Conservation (phyloP, 2,329 filamentous ascomycete species). For the Coleophoma cylindrospora region DNA sequence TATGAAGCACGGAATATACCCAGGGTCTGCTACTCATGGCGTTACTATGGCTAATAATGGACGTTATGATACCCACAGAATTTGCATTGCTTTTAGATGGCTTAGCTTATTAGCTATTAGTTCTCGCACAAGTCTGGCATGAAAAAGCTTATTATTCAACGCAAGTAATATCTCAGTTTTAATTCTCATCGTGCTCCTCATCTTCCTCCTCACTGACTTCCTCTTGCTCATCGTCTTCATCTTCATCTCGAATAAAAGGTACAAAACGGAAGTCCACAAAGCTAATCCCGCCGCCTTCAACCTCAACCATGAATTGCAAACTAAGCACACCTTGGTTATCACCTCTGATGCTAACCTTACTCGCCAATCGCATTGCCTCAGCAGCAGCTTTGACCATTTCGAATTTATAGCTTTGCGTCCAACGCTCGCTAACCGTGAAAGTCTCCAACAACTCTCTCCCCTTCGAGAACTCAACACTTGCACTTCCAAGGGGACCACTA, state of each 20-base stretch:
- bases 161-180: background rate
- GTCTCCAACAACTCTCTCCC: slow-evolving; percentile 69
- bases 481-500: slow-evolving; percentile 52
- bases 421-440: slow-evolving; percentile 56
- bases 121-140: too few species aligned
- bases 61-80: too few species aligned
- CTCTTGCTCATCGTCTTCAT: slow-evolving; percentile 30
- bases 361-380: slow-evolving; percentile 89
- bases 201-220: slow-evolving; percentile 39
- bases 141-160: too few species aligned
- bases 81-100: too few species aligned
- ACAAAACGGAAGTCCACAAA: slow-evolving; percentile 84
- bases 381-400: slow-evolving; percentile 78
- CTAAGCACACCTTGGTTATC: slow-evolving; percentile 88
- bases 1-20: too few species aligned
- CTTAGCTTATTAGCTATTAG: too few species aligned
- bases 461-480: slow-evolving; percentile 61
- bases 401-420: slow-evolving; percentile 78
- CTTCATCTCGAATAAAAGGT: slow-evolving; percentile 61
- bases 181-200: slow-evolving; percentile 23
- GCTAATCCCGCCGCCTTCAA: slow-evolving; percentile 63
- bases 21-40: too few species aligned
- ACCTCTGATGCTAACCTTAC: slow-evolving; percentile 85
- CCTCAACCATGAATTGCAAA: slow-evolving; percentile 93
- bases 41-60: too few species aligned